Conservation (phyloP, 106 monocot genomes). For the Xerophyta viscosa region DNA sequence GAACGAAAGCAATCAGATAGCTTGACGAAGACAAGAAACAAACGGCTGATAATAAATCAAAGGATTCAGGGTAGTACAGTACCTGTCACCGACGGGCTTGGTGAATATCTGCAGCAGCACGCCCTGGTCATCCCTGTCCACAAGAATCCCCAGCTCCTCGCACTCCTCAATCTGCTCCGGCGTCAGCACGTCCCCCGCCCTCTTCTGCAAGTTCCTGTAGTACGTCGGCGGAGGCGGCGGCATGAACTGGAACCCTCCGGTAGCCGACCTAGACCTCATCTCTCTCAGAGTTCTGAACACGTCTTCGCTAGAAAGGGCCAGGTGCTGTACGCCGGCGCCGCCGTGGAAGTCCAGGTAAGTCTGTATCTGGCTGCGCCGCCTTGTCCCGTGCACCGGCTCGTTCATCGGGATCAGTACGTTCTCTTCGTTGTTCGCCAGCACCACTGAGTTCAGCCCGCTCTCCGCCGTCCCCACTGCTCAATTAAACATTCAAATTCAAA, state of each 20-base stretch:
- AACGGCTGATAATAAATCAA: no score
- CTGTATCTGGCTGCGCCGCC: slow-evolving; percentile 82
- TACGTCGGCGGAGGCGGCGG: slow-evolving; percentile 71
- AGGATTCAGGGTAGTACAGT: neutral
- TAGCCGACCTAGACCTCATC: slow-evolving; percentile 32
- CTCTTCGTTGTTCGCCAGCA: slow-evolving; percentile 87
- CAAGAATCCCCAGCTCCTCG: slow-evolving; percentile 73
- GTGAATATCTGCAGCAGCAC: slow-evolving; percentile 90
- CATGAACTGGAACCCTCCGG: slow-evolving; percentile 89
- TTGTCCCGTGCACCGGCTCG: slow-evolving; percentile 76
- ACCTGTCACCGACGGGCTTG: slow-evolving; percentile 96
- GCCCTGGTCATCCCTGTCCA: slow-evolving; percentile 89
- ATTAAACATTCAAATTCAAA: no score
- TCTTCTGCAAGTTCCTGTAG: slow-evolving; percentile 48
- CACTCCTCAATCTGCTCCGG: slow-evolving; percentile 83
- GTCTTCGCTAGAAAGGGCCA: slow-evolving; percentile 58
- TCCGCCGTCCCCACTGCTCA: slow-evolving; percentile 87
- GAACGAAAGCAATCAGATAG: slow-evolving; percentile 2
- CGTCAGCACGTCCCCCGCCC: slow-evolving; percentile 61
- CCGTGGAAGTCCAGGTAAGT: slow-evolving; percentile 80
- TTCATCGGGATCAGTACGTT: slow-evolving; percentile 68
- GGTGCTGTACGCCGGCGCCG: slow-evolving; percentile 81
- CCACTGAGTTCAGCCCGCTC: slow-evolving; percentile 85
- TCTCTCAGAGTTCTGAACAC: slow-evolving; percentile 48
- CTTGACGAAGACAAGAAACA: no score